Conservation (phyloP, 192 early-diverging fungal species). For the Allomyces macrogynus region DNA sequence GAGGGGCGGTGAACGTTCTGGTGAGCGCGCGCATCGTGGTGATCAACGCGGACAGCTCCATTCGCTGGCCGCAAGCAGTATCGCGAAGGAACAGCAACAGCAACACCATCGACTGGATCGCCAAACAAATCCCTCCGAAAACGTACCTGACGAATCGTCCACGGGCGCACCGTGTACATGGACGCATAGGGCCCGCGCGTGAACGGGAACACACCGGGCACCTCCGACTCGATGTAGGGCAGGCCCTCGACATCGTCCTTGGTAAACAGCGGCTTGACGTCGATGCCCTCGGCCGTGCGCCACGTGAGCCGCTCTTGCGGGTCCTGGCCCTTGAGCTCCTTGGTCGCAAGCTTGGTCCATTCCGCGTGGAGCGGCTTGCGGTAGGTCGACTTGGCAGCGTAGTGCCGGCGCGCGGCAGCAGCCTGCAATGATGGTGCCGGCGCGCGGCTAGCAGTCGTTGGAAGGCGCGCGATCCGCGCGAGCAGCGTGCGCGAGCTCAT, state of each 20-base stretch:
- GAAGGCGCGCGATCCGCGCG: too few species aligned
- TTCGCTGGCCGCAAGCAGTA: too few species aligned
- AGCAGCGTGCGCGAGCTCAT: too few species aligned
- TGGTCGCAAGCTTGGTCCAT: conserved; percentile 51
- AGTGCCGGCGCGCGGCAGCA: background rate
- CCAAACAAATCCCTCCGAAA: too few species aligned
- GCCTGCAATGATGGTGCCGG: too few species aligned
- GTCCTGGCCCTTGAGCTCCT: conserved; percentile 76
- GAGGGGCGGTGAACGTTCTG: too few species aligned
- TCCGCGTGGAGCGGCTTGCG: conserved; percentile 38
- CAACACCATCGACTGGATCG: too few species aligned
- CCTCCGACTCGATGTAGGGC: conserved; percentile 29
- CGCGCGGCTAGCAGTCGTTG: too few species aligned
- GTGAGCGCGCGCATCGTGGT: too few species aligned
- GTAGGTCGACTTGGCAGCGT: background rate
- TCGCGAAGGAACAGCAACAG: too few species aligned
- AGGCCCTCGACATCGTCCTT: conserved; percentile 35
- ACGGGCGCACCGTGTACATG: conserved; percentile 65
- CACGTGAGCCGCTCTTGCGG: conserved; percentile 49
- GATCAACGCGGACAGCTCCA: too few species aligned
- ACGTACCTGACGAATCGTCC: conserved; percentile 63
- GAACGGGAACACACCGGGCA: conserved; percentile 68
- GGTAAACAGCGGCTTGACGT: conserved; percentile 72
- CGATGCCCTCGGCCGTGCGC: conserved; percentile 64
- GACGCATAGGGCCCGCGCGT: conserved; percentile 68